Evolutionary conservation across 306 rosid species (phyloP).

Genomic region (Medicago arabica): DNA sequence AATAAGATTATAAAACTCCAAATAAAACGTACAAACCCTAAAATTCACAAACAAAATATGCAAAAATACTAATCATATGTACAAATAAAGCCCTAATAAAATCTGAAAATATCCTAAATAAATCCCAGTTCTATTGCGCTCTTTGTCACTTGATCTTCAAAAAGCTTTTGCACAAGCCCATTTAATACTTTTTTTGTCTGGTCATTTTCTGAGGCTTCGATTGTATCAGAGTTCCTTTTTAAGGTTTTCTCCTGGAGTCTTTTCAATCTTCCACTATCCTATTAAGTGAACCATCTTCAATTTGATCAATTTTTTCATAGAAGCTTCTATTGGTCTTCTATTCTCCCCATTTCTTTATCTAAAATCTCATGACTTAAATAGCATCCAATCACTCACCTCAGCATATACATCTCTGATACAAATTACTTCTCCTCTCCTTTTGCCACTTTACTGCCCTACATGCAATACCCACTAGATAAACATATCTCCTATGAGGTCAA

Average conservation of each 20-base stretch:
- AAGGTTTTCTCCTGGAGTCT: not conserved
- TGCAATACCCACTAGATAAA: not conserved
- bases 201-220: not conserved
- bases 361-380: not conserved
- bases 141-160: conserved; percentile 16
- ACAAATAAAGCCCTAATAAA: conserved; percentile 5
- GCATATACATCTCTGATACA: not conserved
- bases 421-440: not conserved
- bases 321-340: not conserved
- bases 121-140: not conserved
- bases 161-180: conserved; percentile 12
- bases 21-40: conserved; percentile 1
- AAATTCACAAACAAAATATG: not conserved
- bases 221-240: conserved; percentile 1
- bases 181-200: not conserved
- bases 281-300: not conserved
- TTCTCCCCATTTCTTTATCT: not conserved
- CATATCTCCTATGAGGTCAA: not conserved
- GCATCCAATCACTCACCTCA: not conserved
- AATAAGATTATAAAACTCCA: not conserved
- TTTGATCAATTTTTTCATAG: not conserved
- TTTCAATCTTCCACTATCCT: not conserved
- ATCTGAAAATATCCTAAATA: conserved; percentile 3
- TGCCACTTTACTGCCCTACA: not conserved
- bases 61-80: not conserved